Conservation (phyloP, 257 asterid species). For the Parsonsia alboflavescens region DNA sequence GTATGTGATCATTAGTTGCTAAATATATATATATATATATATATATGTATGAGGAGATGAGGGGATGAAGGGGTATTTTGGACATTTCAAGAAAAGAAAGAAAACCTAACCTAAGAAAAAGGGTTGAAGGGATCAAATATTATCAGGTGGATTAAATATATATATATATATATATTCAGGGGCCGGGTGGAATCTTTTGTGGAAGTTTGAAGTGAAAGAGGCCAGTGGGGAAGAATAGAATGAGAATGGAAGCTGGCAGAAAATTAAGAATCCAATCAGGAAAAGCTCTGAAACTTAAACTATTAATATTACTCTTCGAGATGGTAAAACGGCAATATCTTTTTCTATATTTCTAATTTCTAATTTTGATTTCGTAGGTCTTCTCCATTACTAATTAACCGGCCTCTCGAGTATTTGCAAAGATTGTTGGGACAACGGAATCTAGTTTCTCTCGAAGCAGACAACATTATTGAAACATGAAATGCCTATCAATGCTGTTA, state of each 20-base stretch:
- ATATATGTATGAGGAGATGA: too few relatives aligned
- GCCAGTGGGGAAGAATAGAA: slow-evolving; percentile 27
- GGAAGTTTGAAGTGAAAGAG: slow-evolving; percentile 43
- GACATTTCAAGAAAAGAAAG: not conserved
- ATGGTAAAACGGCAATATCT: slow-evolving; percentile 15
- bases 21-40: too few relatives aligned
- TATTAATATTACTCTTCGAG: not conserved
- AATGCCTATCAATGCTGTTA: slow-evolving; percentile 25
- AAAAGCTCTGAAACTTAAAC: slow-evolving; percentile 53
- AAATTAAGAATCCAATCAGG: slow-evolving; percentile 16
- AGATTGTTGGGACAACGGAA: slow-evolving; percentile 31
- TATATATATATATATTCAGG: too few relatives aligned
- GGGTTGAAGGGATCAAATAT: slow-evolving; percentile 9
- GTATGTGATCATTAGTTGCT: too few relatives aligned
- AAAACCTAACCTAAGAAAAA: slow-evolving; percentile 12
- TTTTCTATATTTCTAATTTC: not conserved
- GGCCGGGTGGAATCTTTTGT: slow-evolving; percentile 50
- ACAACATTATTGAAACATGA: slow-evolving; percentile 44
- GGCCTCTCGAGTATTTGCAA: not conserved
- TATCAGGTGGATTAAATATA: too few relatives aligned
- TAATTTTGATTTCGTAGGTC: not conserved
- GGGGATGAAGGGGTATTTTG: slow-evolving; percentile 1
- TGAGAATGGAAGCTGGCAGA: slow-evolving; percentile 70
- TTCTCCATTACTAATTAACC: slow-evolving; percentile 4
- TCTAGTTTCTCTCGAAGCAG: slow-evolving; percentile 30